Conservation (phyloP, 768 basidiomycete species). For the Terana coerulea region DNA sequence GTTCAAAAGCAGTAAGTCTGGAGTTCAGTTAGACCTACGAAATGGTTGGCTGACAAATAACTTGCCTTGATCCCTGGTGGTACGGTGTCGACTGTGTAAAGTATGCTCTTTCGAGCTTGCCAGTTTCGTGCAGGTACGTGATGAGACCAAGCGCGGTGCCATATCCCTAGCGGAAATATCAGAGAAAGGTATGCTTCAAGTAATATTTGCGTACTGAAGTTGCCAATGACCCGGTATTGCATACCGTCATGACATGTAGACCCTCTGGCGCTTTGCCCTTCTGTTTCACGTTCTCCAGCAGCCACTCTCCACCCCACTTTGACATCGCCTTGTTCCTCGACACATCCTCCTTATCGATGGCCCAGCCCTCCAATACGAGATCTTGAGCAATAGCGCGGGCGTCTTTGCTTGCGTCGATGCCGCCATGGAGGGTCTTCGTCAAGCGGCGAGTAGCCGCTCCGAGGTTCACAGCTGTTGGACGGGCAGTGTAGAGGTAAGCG, state of each 20-base stretch:
- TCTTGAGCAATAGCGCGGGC: constrained; percentile 44
- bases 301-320: constrained; percentile 82
- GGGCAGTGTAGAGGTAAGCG: constrained; percentile 74
- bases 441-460: constrained; percentile 81
- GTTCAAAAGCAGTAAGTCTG: constrained; percentile 87
- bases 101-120: constrained; percentile 76
- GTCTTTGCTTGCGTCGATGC: constrained; percentile 35
- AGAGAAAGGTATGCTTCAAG: neutral
- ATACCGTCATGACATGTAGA: constrained; percentile 87
- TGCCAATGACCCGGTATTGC: constrained; percentile 95
- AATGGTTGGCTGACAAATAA: neutral
- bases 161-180: constrained; percentile 62
- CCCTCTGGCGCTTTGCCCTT: constrained; percentile 38
- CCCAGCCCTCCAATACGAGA: constrained; percentile 66
- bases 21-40: constrained; percentile 1
- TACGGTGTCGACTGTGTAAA: constrained; percentile 95
- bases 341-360: constrained; percentile 84
- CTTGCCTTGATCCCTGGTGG: constrained; percentile 83
- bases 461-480: constrained; percentile 97
- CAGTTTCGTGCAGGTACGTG: constrained; percentile 79
- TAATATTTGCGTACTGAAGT: constrained; percentile 63
- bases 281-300: constrained; percentile 48
- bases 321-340: constrained; percentile 85
- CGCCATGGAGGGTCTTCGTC: constrained; percentile 39
- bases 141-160: constrained; percentile 94